phyloP scores from a whole-genome alignment of 148 eudicot species.

The Rhododendron henanense region DNA sequence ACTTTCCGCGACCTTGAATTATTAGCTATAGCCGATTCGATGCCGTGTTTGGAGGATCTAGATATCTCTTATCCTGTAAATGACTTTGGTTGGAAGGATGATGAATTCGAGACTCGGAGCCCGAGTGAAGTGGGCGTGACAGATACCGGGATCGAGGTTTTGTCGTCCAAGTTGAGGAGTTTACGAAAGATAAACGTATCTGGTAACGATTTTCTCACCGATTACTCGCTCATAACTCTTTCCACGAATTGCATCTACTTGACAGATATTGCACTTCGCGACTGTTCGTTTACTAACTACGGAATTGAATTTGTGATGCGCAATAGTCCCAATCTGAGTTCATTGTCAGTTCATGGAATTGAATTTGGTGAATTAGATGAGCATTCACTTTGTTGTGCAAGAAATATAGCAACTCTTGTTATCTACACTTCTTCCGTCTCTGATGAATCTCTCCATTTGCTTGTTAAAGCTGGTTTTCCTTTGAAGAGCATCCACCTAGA shows the following conservation, averaged over 20 bases:
- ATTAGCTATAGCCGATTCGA: slow-evolving; percentile 21
- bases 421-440: slow-evolving; percentile 33
- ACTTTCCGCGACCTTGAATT: slow-evolving; percentile 34
- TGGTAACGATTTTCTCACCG: slow-evolving; percentile 45
- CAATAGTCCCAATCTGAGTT: slow-evolving; percentile 30
- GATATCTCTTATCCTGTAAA: slow-evolving; percentile 29
- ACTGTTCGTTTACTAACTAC: slow-evolving; percentile 30
- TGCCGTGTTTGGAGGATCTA: slow-evolving; percentile 47
- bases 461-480: slow-evolving; percentile 24
- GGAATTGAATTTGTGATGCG: slow-evolving; percentile 34
- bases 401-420: slow-evolving; percentile 21
- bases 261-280: slow-evolving; percentile 35
- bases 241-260: slow-evolving; percentile 40
- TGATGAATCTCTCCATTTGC: slow-evolving; percentile 41
- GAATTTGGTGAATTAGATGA: slow-evolving; percentile 6
- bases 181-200: slow-evolving; percentile 48
- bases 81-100: neutral
- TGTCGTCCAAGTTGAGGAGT: slow-evolving; percentile 36
- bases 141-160: slow-evolving; percentile 45
- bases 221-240: slow-evolving; percentile 41
- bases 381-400: slow-evolving; percentile 20
- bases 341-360: slow-evolving; percentile 17
- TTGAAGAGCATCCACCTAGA: slow-evolving; percentile 42
- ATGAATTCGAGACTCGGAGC: neutral
- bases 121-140: slow-evolving; percentile 29